Evolutionary conservation across 257 asterid species (phyloP).

Genomic region (Solanum ossicruentum): DNA sequence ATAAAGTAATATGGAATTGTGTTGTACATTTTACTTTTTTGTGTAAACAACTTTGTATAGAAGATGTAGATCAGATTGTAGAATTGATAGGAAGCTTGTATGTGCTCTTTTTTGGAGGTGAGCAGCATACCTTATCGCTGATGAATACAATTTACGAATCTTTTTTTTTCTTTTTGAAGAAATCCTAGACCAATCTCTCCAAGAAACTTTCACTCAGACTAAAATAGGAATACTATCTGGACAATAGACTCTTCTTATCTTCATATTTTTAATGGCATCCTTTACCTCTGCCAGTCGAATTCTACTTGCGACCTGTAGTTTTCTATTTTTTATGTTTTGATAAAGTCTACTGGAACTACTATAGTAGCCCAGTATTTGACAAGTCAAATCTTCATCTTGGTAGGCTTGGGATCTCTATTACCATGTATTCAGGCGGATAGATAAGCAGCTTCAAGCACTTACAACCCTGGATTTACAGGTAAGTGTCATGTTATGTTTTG

Average conservation of each 20-base stretch:
- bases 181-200: not conserved
- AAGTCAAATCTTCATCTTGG: not conserved
- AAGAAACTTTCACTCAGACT: not conserved
- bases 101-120: too few species aligned
- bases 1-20: too few species aligned
- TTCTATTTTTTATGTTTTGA: not conserved
- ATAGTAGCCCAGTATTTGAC: not conserved
- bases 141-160: too few species aligned
- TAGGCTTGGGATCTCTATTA: conserved; percentile 99
- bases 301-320: not conserved
- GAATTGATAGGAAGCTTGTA: too few species aligned
- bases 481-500: conserved; percentile 14
- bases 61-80: too few species aligned
- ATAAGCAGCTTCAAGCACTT: conserved; percentile 89
- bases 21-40: too few species aligned
- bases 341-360: not conserved
- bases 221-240: not conserved
- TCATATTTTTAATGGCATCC: not conserved
- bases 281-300: not conserved
- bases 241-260: not conserved
- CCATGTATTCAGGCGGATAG: conserved; percentile 89
- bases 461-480: conserved; percentile 97
- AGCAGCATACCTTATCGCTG: too few species aligned
- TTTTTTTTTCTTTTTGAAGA: too few species aligned
- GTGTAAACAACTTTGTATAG: too few species aligned